Evolutionary conservation across 805 yeast genomes (phyloP), one percentile per base, ranked within the genome.

Genomic region (Candida tammaniensis): DNA sequence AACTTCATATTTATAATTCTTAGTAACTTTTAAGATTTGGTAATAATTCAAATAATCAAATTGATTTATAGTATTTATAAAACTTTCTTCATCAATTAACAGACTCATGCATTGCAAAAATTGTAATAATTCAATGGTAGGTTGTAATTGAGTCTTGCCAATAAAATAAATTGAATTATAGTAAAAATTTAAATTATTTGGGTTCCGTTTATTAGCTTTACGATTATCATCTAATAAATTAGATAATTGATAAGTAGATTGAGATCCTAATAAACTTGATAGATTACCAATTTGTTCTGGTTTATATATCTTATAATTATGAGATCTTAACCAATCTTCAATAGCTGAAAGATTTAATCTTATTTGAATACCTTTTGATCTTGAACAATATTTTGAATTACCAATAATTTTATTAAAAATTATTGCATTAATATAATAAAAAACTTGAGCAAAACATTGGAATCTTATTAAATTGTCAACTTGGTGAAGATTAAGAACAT

Each of bases 281-380:
- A 66, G 41, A 7, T 57, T 57, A 0, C 71, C 70, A 19, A 56
- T 39, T 5, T 14, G 38, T 4, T 62, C 68, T 1, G 67, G 64
- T 28, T 47, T 49, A 29, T 39, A 52, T 4, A 55, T 76, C 18
- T 68, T 67, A 44, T 73, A 64, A 48, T 79, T 77, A 46, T 80
- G 82, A 5, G 76, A 69, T 40, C 95, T 74, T 19, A 91, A 74
- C 99, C 99, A 93, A 52, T 93, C 96, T 57, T 93, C 97, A 27
- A 93, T 61, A 4, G 84, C 74, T 0, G 96, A 87, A 7, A 93
- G 51, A 49, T 93, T 93, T 35, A 93, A 72, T 36, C 97, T 68
- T 29, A 93, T 81, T 54, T 93, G 98, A 59, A 93, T 78, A 0
- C 97, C 98, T 42, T 81, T 76, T 0, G 86, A 73, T 39, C 99